Percentiles rank a stretch among this genome's conserved stretches.
These are phyloP conservation scores for Medicago ruthenica DNA, from an alignment of 306 rosid species.

Conservation along the genomic window DNA sequence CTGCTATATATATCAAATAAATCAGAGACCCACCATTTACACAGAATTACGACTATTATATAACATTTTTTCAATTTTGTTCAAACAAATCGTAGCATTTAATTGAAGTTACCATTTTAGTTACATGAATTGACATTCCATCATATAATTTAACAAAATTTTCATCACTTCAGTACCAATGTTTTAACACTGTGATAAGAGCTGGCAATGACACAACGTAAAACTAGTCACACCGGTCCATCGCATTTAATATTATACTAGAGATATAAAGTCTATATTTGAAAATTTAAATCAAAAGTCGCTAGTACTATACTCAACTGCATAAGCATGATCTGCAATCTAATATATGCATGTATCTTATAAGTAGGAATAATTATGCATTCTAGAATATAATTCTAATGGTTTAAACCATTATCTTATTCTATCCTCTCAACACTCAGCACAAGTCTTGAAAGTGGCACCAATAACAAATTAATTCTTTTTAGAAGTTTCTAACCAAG, in stretches of 20 bases:
- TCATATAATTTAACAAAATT: neutral
- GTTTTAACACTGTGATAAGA: neutral
- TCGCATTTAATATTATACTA: neutral
- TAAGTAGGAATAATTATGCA: neutral
- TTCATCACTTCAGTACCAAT: neutral
- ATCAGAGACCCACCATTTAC: neutral
- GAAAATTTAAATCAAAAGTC: neutral
- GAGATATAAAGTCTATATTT: slow-evolving; percentile 1
- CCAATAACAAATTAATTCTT: neutral
- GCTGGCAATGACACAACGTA: neutral
- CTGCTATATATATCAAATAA: neutral
- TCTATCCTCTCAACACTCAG: neutral
- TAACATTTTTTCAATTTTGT: neutral
- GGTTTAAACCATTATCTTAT: neutral
- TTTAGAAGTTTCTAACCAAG: neutral
- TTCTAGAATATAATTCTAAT: neutral
- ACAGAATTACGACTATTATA: neutral
- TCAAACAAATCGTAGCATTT: neutral
- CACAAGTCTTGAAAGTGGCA: neutral
- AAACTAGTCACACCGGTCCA: neutral
- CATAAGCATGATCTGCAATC: neutral
- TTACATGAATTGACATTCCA: too few relatives aligned
- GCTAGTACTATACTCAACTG: too few relatives aligned
- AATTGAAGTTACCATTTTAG: too few relatives aligned
- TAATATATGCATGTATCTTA: neutral